Evolutionary conservation across 1,284 basidiomycete genomes (phyloP), one percentile per base, ranked within the genome.

Genomic region (Ustilago bromivora): DNA sequence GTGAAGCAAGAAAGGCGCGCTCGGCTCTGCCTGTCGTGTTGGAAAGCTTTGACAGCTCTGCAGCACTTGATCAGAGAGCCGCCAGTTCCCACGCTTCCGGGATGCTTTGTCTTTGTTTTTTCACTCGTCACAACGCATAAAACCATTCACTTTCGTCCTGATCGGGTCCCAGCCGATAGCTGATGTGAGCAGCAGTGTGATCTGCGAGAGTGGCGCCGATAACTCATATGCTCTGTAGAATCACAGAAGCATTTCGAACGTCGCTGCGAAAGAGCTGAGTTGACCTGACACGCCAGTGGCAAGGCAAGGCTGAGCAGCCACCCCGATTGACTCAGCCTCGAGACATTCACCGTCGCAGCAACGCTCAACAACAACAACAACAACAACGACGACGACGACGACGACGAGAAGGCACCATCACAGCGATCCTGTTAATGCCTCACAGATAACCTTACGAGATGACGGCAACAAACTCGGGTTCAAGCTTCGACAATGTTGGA

Each of bases 11-110:
- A 31, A 23, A 31, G 15, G 49, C 28, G 32, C 32, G 34, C 52
- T 19, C 52, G 52, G 28, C 34, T 28, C 23, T 5, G 17, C 35
- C 31, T 53, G 8, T 53, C 34, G 46, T 31, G 46, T 53, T 53
- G 52, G n/a, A n/a, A 54, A 46, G 19, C 28, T 28, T 38, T 43
- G 38, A 57, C 36, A 57, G 55, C 55, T 23, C 41, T 19, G 38
- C 35, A 58, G 57, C 57, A 35, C 11, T 34, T n/a, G 43, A 47
- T 40, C 55, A 57, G 43, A 46, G 55, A 28, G 5, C 31, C 12
- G 53, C 23, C 23, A 41, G 5, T 57, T 57, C 40, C 55, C 55
- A 57, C 55, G 55, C 55, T 57, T 36, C 43, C 55, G 55, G 38
- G 32, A 57, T 23, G 40, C 38, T 13, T 56, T 36, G 17, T 54